Conservation (phyloP, 805 yeast genomes). For the Candida railenensis region DNA sequence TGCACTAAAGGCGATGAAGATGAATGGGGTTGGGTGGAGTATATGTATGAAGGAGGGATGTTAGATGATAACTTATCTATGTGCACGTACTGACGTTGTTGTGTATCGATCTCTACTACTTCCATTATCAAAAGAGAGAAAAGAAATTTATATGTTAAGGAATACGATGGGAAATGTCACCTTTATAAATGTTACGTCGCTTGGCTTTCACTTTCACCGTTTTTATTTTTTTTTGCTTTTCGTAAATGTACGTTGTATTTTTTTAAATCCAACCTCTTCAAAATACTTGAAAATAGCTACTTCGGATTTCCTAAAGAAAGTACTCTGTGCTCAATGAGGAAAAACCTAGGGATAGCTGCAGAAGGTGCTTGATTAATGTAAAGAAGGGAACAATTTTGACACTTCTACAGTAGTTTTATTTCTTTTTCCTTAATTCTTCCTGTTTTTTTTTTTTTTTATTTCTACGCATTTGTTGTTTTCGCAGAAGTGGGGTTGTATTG, state of each 20-base stretch:
- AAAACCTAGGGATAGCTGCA: too few species aligned
- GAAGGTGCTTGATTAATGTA: neutral
- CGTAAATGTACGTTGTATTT: neutral
- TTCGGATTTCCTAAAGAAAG: neutral
- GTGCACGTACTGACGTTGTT: neutral
- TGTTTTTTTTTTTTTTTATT: neutral
- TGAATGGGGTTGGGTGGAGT: constrained; percentile 5
- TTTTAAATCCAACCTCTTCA: neutral
- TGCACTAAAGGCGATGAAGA: constrained; percentile 4
- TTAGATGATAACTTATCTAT: neutral
- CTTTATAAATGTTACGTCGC: neutral
- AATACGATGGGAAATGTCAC: neutral
- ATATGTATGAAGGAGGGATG: constrained; percentile 1
- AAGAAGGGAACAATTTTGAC: neutral
- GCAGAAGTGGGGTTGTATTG: neutral
- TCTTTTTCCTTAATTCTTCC: neutral
- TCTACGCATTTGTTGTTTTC: neutral
- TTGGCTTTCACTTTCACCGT: neutral
- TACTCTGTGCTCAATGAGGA: too few species aligned
- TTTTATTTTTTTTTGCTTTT: neutral
- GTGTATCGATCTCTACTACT: constrained; percentile 3
- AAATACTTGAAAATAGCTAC: too few species aligned
- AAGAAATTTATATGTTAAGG: too few species aligned
- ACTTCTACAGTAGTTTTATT: too few species aligned
- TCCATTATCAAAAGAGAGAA: constrained; percentile 4